Evolutionary conservation across 495 filamentous ascomycete genomes (phyloP).

Genomic region (Tetracladium setigerum): DNA sequence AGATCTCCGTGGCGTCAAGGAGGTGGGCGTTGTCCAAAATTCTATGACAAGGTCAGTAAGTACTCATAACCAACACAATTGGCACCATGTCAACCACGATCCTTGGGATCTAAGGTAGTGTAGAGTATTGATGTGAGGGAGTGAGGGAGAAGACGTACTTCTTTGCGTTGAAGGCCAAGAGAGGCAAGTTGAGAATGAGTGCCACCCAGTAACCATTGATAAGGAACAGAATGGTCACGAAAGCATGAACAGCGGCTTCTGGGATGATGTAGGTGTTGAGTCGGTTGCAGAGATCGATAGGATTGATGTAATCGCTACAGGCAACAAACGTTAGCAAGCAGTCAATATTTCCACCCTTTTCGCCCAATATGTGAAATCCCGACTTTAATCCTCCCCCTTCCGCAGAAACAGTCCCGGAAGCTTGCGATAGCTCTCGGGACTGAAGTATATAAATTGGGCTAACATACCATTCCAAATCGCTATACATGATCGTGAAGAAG

Average conservation of each 20-base stretch:
- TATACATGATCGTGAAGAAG: constrained; percentile 99
- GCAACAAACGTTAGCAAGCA: constrained; percentile 12
- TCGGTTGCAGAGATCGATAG: constrained; percentile 99
- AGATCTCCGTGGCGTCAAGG: constrained; percentile 97
- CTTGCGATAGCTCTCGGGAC: too few relatives aligned
- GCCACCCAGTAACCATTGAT: constrained; percentile 99
- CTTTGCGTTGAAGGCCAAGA: constrained; percentile 91
- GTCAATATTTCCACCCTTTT: not conserved
- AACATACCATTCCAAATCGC: constrained; percentile 93
- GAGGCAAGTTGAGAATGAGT: constrained; percentile 82
- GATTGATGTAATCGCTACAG: constrained; percentile 96
- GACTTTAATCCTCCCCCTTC: not conserved
- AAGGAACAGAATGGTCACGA: constrained; percentile 89
- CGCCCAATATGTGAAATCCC: not conserved
- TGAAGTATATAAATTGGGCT: not conserved
- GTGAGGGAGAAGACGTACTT: constrained; percentile 58
- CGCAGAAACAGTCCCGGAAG: not conserved
- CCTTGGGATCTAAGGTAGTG: not conserved
- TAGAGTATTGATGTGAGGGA: not conserved
- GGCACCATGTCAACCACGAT: not conserved
- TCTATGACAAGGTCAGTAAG: constrained; percentile 41
- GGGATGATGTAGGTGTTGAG: constrained; percentile 99
- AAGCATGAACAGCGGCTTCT: constrained; percentile 94
- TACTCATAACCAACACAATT: not conserved
- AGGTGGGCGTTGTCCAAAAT: constrained; percentile 96